Evolutionary conservation across 2,329 filamentous ascomycete species (phyloP).

Genomic region (Beauveria asiatica): DNA sequence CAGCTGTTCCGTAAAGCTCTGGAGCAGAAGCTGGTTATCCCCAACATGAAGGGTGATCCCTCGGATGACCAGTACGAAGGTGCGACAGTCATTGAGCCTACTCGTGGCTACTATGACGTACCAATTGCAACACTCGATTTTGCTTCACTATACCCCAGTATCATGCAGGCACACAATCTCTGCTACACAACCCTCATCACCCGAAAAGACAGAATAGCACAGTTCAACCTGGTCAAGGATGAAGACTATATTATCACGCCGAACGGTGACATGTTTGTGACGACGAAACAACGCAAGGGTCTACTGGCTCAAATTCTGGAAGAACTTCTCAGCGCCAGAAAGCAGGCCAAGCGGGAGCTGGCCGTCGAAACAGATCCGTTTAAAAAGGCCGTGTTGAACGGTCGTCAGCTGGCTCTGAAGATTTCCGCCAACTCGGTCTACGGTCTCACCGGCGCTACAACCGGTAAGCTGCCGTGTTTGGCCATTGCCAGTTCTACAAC

Average conservation of each 20-base stretch:
- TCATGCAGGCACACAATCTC: constrained; percentile 97
- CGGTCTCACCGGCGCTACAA: constrained; percentile 90
- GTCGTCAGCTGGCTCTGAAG: constrained; percentile 92
- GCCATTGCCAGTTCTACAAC: constrained; percentile 95
- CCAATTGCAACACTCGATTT: constrained; percentile 98
- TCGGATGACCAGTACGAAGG: constrained; percentile 91
- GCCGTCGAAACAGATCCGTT: constrained; percentile 87
- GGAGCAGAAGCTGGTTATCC: constrained; percentile 89
- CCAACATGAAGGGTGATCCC: constrained; percentile 64
- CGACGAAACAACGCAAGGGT: constrained; percentile 79
- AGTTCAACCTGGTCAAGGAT: constrained; percentile 69
- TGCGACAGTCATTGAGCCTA: constrained; percentile 94
- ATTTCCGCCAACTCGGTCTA: constrained; percentile 97
- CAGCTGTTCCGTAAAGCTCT: constrained; percentile 92
- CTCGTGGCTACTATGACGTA: constrained; percentile 86
- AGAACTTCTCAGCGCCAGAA: constrained; percentile 83
- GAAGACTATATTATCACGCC: constrained; percentile 96
- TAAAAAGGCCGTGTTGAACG: constrained; percentile 95
- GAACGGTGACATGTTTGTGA: constrained; percentile 89
- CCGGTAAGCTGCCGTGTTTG: constrained; percentile 90
- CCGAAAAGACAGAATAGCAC: constrained; percentile 62
- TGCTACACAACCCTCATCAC: constrained; percentile 93
- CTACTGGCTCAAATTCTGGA: constrained; percentile 92
- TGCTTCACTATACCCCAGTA: constrained; percentile 94
- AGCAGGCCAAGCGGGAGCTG: constrained; percentile 86